A percentile compares a stretch with the other conserved stretches of the same genome.
phyloP scores from a whole-genome alignment of 2,329 filamentous ascomycete species.

The Trichoderma atrobrunneum region DNA sequence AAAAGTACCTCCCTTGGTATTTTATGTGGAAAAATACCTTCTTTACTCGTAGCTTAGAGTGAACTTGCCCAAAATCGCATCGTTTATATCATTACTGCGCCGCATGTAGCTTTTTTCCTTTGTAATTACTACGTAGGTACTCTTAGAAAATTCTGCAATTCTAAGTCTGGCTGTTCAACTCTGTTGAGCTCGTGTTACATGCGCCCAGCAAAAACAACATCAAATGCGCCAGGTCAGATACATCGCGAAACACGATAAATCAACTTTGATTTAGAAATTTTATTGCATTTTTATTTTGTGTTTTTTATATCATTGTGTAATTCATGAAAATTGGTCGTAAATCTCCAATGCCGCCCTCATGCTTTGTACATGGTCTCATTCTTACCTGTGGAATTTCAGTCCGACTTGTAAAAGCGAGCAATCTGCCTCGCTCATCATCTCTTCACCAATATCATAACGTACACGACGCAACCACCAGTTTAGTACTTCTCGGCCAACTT shows the following conservation, averaged over 20 bases:
- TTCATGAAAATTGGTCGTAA: neutral
- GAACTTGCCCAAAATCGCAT: neutral
- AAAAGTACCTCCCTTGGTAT: neutral
- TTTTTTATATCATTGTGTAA: neutral
- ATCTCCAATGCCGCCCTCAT: neutral
- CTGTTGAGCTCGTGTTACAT: neutral
- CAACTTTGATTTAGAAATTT: neutral
- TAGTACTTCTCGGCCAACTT: conserved; percentile 29
- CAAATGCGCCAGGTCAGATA: neutral
- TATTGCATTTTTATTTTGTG: neutral
- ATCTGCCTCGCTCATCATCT: neutral
- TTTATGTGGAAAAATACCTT: neutral
- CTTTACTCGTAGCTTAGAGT: neutral
- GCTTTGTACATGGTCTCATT: neutral
- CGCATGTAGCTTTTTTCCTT: neutral
- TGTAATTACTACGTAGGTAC: no score
- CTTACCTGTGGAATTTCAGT: neutral
- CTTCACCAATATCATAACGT: neutral
- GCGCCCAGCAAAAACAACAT: neutral
- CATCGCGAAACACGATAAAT: neutral
- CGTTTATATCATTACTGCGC: neutral
- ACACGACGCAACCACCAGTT: neutral
- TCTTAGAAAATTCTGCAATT: neutral
- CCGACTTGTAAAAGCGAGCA: neutral
- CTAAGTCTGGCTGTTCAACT: neutral